Evolutionary conservation across 352 stramenopile species (phyloP).

Genomic region (Pythium rhizo-oryzae): DNA sequence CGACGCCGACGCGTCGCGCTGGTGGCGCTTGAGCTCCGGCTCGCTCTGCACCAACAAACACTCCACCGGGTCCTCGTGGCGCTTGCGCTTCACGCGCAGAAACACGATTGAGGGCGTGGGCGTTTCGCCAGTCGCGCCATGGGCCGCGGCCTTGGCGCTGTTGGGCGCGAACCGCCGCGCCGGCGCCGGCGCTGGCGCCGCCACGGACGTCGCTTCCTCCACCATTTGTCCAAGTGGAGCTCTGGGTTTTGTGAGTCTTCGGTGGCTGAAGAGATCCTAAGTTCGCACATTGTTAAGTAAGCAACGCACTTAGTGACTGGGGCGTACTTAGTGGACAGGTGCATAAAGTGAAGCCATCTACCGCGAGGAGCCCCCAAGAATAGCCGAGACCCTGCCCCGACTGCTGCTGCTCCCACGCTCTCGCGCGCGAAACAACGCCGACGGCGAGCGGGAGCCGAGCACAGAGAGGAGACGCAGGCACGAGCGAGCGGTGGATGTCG

Average conservation of each 20-base stretch:
- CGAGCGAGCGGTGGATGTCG: slow-evolving; percentile 25
- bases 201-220: not conserved
- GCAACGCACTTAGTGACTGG: slow-evolving; percentile 6
- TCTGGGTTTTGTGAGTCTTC: not conserved
- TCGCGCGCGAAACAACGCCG: no score
- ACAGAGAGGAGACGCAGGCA: not conserved
- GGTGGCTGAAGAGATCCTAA: not conserved
- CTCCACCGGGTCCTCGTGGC: slow-evolving; percentile 78
- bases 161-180: slow-evolving; percentile 29
- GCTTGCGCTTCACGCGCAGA: slow-evolving; percentile 82
- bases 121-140: not conserved
- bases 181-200: slow-evolving; percentile 3
- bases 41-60: slow-evolving; percentile 66
- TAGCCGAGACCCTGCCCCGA: no score
- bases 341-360: not conserved
- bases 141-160: slow-evolving; percentile 18
- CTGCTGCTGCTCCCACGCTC: no score
- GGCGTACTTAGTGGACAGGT: slow-evolving; percentile 19
- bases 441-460: no score
- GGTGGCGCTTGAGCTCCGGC: slow-evolving; percentile 27
- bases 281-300: not conserved
- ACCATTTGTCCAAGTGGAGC: slow-evolving; percentile 2
- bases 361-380: not conserved
- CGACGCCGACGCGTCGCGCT: not conserved
- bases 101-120: slow-evolving; percentile 55